Evolutionary conservation across 2,329 filamentous ascomycete genomes (phyloP).

Genomic region (Ophiocordyceps camponoti-saundersi): DNA sequence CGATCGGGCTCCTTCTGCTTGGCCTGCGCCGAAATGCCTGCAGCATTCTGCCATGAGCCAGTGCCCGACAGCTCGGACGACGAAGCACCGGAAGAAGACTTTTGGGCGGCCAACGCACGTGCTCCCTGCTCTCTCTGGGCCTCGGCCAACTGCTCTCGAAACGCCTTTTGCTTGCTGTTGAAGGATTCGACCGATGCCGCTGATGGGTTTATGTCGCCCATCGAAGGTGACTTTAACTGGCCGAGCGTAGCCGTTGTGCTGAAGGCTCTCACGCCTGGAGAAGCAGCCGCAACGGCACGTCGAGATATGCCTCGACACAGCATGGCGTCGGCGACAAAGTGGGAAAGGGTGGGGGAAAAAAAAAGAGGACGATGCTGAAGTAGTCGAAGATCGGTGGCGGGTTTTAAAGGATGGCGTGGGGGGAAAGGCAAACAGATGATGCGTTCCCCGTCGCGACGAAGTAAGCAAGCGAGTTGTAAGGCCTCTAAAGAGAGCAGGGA

Average conservation of each 20-base stretch:
- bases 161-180: constrained; percentile 68
- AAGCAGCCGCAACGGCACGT: constrained; percentile 21
- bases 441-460: no score
- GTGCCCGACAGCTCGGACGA: constrained; percentile 22
- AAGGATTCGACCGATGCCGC: constrained; percentile 58
- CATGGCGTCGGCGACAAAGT: neutral
- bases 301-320: constrained; percentile 29
- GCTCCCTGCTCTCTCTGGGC: constrained; percentile 71
- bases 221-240: constrained; percentile 44
- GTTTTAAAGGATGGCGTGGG: no score
- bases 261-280: constrained; percentile 36
- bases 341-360: neutral
- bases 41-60: constrained; percentile 17
- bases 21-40: constrained; percentile 32
- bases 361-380: neutral
- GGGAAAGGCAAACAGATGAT: no score
- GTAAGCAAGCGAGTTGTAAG: neutral
- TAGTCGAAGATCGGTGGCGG: no score
- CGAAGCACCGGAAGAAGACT: constrained; percentile 19
- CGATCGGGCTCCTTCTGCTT: constrained; percentile 40
- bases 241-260: constrained; percentile 29
- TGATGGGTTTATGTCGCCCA: constrained; percentile 60
- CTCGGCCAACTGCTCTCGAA: constrained; percentile 65
- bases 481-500: neutral
- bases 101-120: constrained; percentile 44